Evolutionary conservation across 345 rosid species (phyloP).

Genomic region (Zanthoxylum bungeanum): DNA sequence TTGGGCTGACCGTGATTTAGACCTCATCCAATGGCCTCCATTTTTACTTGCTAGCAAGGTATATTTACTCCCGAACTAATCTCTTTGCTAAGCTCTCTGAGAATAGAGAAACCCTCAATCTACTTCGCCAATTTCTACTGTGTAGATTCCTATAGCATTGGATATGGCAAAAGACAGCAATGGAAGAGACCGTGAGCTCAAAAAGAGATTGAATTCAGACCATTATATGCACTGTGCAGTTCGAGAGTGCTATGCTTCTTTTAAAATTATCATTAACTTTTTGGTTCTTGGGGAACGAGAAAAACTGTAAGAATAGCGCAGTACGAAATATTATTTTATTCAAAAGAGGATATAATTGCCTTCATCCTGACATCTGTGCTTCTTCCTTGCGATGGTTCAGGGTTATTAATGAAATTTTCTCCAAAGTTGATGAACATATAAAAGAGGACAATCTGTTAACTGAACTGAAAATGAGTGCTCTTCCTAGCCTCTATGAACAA

Average conservation of each 20-base stretch:
- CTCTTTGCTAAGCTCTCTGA: background rate
- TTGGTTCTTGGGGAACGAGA: constrained; percentile 48
- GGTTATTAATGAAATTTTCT: constrained; percentile 52
- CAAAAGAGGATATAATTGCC: background rate
- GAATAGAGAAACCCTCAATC: background rate
- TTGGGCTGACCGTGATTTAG: constrained; percentile 47
- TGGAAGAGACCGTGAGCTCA: constrained; percentile 46
- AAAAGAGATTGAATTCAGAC: constrained; percentile 45
- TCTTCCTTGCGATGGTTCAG: constrained; percentile 33
- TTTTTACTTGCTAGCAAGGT: constrained; percentile 66
- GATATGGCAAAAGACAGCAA: constrained; percentile 65
- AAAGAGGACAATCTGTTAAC: constrained; percentile 28
- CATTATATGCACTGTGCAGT: constrained; percentile 53
- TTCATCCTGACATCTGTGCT: background rate
- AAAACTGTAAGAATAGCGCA: constrained; percentile 27
- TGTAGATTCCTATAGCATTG: constrained; percentile 59
- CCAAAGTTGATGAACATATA: constrained; percentile 47
- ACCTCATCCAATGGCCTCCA: constrained; percentile 58
- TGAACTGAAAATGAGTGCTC: constrained; percentile 68
- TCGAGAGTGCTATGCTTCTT: constrained; percentile 53
- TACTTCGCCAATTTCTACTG: constrained; percentile 6
- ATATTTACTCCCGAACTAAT: background rate
- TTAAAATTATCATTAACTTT: constrained; percentile 40
- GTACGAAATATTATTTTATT: background rate
- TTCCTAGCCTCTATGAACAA: constrained; percentile 69